Conservation (phyloP, 2,329 filamentous ascomycete genomes). For the Claviceps humidiphila region DNA sequence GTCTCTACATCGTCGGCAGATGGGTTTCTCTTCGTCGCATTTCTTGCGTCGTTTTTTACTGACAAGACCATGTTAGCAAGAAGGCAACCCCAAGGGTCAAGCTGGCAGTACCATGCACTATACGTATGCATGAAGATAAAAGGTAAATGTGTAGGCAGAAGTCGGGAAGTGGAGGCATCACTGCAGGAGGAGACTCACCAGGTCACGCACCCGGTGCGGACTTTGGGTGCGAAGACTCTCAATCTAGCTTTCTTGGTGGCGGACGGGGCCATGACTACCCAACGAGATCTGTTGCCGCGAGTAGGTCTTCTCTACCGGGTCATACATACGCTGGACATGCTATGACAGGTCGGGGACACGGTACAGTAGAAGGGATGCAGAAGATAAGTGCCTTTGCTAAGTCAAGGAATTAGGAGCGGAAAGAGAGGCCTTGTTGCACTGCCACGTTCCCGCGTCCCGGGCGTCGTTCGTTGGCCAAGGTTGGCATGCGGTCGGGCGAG, state of each 20-base stretch:
- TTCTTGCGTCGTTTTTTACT: constrained; percentile 4
- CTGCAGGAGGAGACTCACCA: not conserved
- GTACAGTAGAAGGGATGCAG: not conserved
- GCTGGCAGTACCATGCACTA: not conserved
- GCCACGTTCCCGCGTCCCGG: not conserved
- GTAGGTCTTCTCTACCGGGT: not conserved
- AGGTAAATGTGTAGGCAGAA: not conserved
- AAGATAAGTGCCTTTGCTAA: not conserved
- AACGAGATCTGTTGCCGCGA: not conserved
- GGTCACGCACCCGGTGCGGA: constrained; percentile 3
- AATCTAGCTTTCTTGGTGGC: constrained; percentile 1
- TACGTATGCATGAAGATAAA: not conserved
- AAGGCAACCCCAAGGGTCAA: not conserved
- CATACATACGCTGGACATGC: not conserved
- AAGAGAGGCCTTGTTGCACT: not conserved
- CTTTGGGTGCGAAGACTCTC: constrained; percentile 3
- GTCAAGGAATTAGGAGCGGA: not conserved
- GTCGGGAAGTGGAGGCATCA: not conserved
- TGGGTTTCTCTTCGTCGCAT: constrained; percentile 3
- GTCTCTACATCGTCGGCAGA: constrained; percentile 1
- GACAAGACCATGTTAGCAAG: not conserved
- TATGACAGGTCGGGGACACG: not conserved
- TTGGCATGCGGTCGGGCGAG: not conserved
- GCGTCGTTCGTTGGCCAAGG: not conserved
- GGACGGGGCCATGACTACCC: constrained; percentile 1